Conservation (phyloP, 208 protist genomes). For the Novymonas esmeraldas region DNA sequence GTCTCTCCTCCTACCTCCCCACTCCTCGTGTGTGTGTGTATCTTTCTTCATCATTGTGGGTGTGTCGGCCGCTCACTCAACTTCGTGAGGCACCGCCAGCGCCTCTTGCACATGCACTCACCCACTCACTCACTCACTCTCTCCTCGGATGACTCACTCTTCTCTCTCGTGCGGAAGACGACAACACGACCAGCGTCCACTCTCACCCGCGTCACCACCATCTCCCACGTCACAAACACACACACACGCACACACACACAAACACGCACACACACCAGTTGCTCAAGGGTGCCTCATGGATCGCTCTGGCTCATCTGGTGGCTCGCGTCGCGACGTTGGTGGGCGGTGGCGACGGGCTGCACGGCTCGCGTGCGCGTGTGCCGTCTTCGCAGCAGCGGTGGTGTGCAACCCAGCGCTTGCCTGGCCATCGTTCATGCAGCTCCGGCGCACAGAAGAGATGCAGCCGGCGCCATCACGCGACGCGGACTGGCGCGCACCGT, state of each 20-base stretch:
- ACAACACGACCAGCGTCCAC: too few relatives aligned
- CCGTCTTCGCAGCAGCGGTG: background rate
- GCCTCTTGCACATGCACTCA: background rate
- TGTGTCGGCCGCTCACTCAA: background rate
- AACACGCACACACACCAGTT: background rate
- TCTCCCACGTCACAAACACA: background rate
- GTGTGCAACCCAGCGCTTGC: conserved; percentile 3
- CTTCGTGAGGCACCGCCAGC: background rate
- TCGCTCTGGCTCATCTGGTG: background rate
- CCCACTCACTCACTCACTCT: background rate
- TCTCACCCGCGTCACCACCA: background rate
- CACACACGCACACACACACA: background rate
- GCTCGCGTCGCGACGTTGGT: conserved; percentile 1
- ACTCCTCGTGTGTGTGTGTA: background rate
- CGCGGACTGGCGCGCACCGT: background rate
- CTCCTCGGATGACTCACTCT: too few relatives aligned
- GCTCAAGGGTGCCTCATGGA: background rate
- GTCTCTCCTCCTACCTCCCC: background rate
- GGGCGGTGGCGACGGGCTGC: background rate
- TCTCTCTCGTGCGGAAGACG: too few relatives aligned
- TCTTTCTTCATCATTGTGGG: background rate
- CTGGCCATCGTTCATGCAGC: conserved; percentile 15
- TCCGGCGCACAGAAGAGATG: background rate
- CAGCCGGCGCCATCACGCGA: background rate
- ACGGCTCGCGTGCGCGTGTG: conserved; percentile 3